These are phyloP conservation scores for Zanthoxylum bungeanum DNA, from an alignment of 345 rosid genomes.

Conservation along the genomic window DNA sequence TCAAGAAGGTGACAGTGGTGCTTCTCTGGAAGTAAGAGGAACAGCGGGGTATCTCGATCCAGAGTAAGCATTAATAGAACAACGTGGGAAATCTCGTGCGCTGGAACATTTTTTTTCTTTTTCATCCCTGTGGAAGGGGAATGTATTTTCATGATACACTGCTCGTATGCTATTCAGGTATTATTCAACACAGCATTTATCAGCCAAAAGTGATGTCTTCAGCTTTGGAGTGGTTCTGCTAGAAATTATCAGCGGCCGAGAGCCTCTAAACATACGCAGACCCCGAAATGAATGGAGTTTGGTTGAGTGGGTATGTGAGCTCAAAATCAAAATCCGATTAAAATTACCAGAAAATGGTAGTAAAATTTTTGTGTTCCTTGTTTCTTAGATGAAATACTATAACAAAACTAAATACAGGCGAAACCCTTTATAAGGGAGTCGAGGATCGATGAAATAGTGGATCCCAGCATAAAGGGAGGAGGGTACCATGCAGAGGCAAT, in stretches of 20 bases:
- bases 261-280: slow-evolving; percentile 65
- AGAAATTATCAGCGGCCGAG: slow-evolving; percentile 61
- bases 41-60: slow-evolving; percentile 80
- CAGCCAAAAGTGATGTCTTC: slow-evolving; percentile 70
- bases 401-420: slow-evolving; percentile 44
- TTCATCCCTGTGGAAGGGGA: not conserved
- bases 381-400: slow-evolving; percentile 3
- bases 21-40: slow-evolving; percentile 71
- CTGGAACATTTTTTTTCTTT: no score
- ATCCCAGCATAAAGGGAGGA: slow-evolving; percentile 56
- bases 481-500: slow-evolving; percentile 71
- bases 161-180: slow-evolving; percentile 42
- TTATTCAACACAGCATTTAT: slow-evolving; percentile 62
- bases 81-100: no score
- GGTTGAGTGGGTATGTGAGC: slow-evolving; percentile 63
- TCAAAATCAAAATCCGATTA: not conserved
- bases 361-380: not conserved
- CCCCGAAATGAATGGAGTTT: slow-evolving; percentile 70
- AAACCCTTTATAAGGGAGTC: slow-evolving; percentile 60
- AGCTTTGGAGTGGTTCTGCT: slow-evolving; percentile 75
- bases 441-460: slow-evolving; percentile 68
- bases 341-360: not conserved
- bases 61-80: slow-evolving; percentile 48
- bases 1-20: slow-evolving; percentile 69
- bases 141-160: no score